Conservation (phyloP, 2,329 filamentous ascomycete genomes). For the Lachnellula willkommii region DNA sequence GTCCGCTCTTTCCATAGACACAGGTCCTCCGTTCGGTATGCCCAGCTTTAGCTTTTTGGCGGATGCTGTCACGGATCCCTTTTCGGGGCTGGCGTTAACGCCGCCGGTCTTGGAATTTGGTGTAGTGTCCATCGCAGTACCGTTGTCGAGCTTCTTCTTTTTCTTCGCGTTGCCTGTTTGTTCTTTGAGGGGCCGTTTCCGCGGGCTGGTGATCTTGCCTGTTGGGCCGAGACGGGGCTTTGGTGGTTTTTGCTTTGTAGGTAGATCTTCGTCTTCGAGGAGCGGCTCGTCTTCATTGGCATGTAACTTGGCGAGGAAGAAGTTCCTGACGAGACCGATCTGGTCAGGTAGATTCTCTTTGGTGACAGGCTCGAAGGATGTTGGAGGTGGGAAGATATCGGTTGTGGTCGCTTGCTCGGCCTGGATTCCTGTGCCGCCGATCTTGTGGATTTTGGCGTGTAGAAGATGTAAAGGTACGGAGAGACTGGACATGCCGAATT, state of each 20-base stretch:
- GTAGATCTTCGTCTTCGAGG: constrained; percentile 90
- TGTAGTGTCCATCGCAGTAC: constrained; percentile 31
- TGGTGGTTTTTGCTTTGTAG: constrained; percentile 73
- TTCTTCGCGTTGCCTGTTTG: constrained; percentile 81
- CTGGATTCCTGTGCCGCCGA: constrained; percentile 29
- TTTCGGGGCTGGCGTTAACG: constrained; percentile 35
- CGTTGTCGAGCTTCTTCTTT: constrained; percentile 70
- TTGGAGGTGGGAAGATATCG: constrained; percentile 55
- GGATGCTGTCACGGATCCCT: constrained; percentile 36
- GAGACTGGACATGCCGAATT: constrained; percentile 81
- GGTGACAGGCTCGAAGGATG: constrained; percentile 71
- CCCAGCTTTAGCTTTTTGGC: constrained; percentile 48
- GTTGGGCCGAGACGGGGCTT: constrained; percentile 60
- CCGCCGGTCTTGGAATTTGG: constrained; percentile 25
- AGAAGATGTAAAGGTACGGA: constrained; percentile 91
- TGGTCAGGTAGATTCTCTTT: constrained; percentile 71
- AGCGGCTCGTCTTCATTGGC: constrained; percentile 77
- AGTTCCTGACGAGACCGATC: constrained; percentile 83
- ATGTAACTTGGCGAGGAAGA: constrained; percentile 84
- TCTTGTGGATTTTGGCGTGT: constrained; percentile 81
- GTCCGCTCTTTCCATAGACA: constrained; percentile 53
- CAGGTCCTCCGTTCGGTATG: constrained; percentile 22
- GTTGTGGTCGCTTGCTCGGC: constrained; percentile 35
- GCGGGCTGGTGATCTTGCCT: constrained; percentile 79
- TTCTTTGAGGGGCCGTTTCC: constrained; percentile 76